Evolutionary conservation across 768 basidiomycete species (phyloP).

Genomic region (Daedalea quercina): DNA sequence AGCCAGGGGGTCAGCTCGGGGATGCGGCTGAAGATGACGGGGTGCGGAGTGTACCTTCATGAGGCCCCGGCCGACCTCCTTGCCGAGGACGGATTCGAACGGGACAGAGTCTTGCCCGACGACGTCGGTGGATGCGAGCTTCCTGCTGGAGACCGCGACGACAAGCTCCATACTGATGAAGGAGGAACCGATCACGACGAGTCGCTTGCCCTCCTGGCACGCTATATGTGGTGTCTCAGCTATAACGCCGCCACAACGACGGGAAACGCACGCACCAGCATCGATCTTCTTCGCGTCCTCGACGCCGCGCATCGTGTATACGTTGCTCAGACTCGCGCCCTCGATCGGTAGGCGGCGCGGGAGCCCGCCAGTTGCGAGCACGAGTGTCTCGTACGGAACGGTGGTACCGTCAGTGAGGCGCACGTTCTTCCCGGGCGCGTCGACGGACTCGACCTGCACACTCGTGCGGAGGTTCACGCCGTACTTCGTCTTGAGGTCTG

Average conservation of each 20-base stretch:
- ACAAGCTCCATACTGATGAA: conserved; percentile 96
- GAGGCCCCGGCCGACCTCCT: conserved; percentile 69
- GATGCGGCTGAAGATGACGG: not conserved
- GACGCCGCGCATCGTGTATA: conserved; percentile 68
- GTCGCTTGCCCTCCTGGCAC: conserved; percentile 63
- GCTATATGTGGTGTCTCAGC: conserved; percentile 27
- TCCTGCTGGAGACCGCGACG: conserved; percentile 61
- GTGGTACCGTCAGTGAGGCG: conserved; percentile 48
- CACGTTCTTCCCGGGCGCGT: conserved; percentile 56
- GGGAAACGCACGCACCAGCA: conserved; percentile 37
- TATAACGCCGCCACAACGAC: not conserved
- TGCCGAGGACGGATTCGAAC: conserved; percentile 76
- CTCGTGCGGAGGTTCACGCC: conserved; percentile 58
- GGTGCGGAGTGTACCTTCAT: conserved; percentile 50
- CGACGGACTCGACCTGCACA: conserved; percentile 65
- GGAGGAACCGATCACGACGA: conserved; percentile 81
- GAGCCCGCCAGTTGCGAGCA: conserved; percentile 71
- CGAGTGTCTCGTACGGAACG: conserved; percentile 66
- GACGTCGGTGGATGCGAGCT: conserved; percentile 76
- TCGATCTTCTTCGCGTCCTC: conserved; percentile 68
- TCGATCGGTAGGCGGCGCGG: conserved; percentile 74
- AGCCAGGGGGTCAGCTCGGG: not conserved
- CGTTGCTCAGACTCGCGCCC: conserved; percentile 67
- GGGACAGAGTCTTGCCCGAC: conserved; percentile 80
- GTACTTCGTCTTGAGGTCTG: conserved; percentile 73